Evolutionary conservation across 1,139 yeast genomes (phyloP).

Genomic region (Hansenula sp.): DNA sequence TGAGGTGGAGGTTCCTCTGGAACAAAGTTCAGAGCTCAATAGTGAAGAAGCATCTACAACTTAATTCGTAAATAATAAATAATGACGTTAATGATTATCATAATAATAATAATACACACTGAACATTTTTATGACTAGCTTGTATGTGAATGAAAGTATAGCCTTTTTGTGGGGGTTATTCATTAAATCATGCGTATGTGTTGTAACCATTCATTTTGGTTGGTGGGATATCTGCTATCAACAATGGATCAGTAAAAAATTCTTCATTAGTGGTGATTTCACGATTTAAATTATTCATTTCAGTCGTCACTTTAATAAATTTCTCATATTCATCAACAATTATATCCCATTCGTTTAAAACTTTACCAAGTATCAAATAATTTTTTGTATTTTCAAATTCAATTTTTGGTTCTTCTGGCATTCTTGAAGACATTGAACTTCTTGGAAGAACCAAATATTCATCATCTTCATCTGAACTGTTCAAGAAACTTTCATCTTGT

Average conservation of each 20-base stretch:
- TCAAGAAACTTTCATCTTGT: not conserved
- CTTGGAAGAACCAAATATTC: slow-evolving; percentile 4
- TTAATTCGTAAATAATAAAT: slow-evolving; percentile 7
- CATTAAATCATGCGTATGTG: not conserved
- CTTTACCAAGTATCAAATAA: slow-evolving; percentile 49
- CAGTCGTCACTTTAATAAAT: slow-evolving; percentile 36
- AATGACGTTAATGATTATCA: not conserved
- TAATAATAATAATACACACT: not conserved
- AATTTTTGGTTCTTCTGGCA: not conserved
- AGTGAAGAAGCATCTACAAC: not conserved
- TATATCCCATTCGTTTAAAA: slow-evolving; percentile 62
- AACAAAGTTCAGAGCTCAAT: not conserved
- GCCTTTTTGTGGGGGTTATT: no score
- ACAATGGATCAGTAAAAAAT: slow-evolving; percentile 33
- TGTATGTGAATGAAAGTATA: no score
- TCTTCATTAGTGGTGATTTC: slow-evolving; percentile 18
- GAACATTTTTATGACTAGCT: not conserved
- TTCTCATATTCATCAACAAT: slow-evolving; percentile 56
- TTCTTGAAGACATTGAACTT: slow-evolving; percentile 1
- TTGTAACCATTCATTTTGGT: slow-evolving; percentile 6
- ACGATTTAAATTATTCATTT: slow-evolving; percentile 1
- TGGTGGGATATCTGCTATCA: slow-evolving; percentile 36
- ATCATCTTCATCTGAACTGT: slow-evolving; percentile 5
- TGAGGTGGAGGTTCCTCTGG: not conserved
- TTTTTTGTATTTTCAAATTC: slow-evolving; percentile 5